Evolutionary conservation across 768 basidiomycete species (phyloP).

Genomic region (Candolleomyces efflorescens): DNA sequence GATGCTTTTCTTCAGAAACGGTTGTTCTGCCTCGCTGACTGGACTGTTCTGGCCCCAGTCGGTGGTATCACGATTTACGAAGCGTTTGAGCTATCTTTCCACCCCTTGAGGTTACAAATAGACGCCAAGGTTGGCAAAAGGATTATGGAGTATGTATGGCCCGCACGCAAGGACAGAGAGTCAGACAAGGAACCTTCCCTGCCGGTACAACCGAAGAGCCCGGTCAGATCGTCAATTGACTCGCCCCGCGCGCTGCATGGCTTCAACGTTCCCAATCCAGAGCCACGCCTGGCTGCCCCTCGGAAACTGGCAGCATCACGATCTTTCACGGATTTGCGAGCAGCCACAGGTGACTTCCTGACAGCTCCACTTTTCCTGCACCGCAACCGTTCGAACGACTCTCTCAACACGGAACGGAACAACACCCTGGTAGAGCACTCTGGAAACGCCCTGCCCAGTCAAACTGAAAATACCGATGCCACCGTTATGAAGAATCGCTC

Average conservation of each 20-base stretch:
- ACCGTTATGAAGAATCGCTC: slow-evolving; percentile 83
- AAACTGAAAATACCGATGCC: slow-evolving; percentile 49
- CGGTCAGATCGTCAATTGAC: slow-evolving; percentile 46
- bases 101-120: slow-evolving; percentile 83
- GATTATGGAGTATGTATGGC: slow-evolving; percentile 90
- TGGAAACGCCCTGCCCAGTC: not conserved
- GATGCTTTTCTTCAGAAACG: slow-evolving; percentile 45
- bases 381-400: slow-evolving; percentile 38
- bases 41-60: slow-evolving; percentile 85
- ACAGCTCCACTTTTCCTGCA: slow-evolving; percentile 25
- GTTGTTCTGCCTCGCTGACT: slow-evolving; percentile 71
- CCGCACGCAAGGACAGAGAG: slow-evolving; percentile 45
- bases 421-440: slow-evolving; percentile 1
- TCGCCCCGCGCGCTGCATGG: slow-evolving; percentile 40
- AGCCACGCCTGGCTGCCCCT: slow-evolving; percentile 30
- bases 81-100: slow-evolving; percentile 73
- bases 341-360: slow-evolving; percentile 31
- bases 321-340: slow-evolving; percentile 67
- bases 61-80: slow-evolving; percentile 92
- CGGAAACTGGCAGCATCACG: slow-evolving; percentile 56
- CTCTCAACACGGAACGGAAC: slow-evolving; percentile 18
- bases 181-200: slow-evolving; percentile 18
- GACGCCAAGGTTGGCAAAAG: slow-evolving; percentile 77
- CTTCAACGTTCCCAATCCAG: slow-evolving; percentile 3
- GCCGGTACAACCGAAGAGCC: slow-evolving; percentile 13